Evolutionary conservation across 192 early-diverging fungal genomes (phyloP).

Genomic region (Backusella morwellensis): DNA sequence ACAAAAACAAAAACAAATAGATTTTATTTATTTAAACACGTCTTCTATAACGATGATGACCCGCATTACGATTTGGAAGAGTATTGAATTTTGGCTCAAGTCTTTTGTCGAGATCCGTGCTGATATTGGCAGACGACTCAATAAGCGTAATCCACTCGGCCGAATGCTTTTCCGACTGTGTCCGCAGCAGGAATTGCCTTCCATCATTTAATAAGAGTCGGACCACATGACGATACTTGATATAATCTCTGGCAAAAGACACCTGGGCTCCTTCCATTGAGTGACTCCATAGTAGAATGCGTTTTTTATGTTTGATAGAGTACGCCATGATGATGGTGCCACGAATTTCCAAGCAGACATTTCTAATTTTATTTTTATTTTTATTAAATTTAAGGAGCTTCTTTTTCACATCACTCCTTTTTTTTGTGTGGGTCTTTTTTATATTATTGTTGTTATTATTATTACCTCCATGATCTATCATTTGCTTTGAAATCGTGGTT

Average conservation of each 20-base stretch:
- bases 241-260: slow-evolving; percentile 39
- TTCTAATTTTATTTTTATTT: not conserved
- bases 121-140: slow-evolving; percentile 48
- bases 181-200: slow-evolving; percentile 40
- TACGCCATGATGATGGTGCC: slow-evolving; percentile 6
- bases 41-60: slow-evolving; percentile 7
- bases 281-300: slow-evolving; percentile 34
- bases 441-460: not conserved
- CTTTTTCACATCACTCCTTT: not conserved
- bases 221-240: slow-evolving; percentile 42
- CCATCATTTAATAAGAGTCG: slow-evolving; percentile 37
- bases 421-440: not conserved
- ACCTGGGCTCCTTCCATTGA: slow-evolving; percentile 42
- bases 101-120: slow-evolving; percentile 40
- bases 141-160: slow-evolving; percentile 44
- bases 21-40: not conserved
- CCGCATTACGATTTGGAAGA: slow-evolving; percentile 21
- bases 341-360: not conserved
- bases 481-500: slow-evolving; percentile 29
- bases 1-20: not conserved
- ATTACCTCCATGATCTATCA: slow-evolving; percentile 47
- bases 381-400: slow-evolving; percentile 1
- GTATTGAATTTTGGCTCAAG: slow-evolving; percentile 49
- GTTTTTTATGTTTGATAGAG: not conserved
- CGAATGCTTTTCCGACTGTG: slow-evolving; percentile 34